Evolutionary conservation across 2,329 filamentous ascomycete species (phyloP).

Genomic region (Ascochyta rabiei): DNA sequence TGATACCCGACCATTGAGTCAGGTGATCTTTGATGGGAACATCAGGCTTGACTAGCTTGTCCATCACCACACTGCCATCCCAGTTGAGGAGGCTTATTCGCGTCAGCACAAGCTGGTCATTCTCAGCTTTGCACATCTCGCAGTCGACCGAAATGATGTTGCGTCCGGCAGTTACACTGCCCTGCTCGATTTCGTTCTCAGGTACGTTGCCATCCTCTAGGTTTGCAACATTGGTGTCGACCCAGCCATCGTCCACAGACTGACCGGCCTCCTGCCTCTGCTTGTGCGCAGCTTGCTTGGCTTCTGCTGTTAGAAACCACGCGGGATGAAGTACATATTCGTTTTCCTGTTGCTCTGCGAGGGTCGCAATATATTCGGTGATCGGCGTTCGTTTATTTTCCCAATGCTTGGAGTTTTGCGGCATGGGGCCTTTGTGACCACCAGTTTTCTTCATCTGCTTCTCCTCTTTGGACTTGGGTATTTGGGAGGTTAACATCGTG

Average conservation of each 20-base stretch:
- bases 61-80: conserved; percentile 81
- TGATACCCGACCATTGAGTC: conserved; percentile 89
- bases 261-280: conserved; percentile 59
- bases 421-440: conserved; percentile 57
- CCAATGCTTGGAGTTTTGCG: conserved; percentile 69
- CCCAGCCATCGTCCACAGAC: conserved; percentile 72
- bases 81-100: conserved; percentile 86
- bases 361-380: conserved; percentile 74
- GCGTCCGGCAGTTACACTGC: conserved; percentile 82
- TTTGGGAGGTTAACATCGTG: conserved; percentile 78
- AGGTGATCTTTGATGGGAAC: conserved; percentile 92
- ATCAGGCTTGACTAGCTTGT: conserved; percentile 89
- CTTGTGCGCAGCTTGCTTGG: conserved; percentile 60
- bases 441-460: conserved; percentile 59
- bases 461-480: conserved; percentile 72
- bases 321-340: conserved; percentile 86
- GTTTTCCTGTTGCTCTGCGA: conserved; percentile 78
- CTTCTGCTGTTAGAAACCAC: conserved; percentile 64
- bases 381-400: conserved; percentile 80
- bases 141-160: conserved; percentile 85
- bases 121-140: conserved; percentile 93
- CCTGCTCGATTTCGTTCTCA: conserved; percentile 74
- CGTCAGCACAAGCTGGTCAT: conserved; percentile 80
- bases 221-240: conserved; percentile 73
- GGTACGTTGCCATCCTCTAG: conserved; percentile 72